These are phyloP conservation scores for Hypoxylon lenormandii DNA, from an alignment of 495 filamentous ascomycete species.

Conservation along the genomic window DNA sequence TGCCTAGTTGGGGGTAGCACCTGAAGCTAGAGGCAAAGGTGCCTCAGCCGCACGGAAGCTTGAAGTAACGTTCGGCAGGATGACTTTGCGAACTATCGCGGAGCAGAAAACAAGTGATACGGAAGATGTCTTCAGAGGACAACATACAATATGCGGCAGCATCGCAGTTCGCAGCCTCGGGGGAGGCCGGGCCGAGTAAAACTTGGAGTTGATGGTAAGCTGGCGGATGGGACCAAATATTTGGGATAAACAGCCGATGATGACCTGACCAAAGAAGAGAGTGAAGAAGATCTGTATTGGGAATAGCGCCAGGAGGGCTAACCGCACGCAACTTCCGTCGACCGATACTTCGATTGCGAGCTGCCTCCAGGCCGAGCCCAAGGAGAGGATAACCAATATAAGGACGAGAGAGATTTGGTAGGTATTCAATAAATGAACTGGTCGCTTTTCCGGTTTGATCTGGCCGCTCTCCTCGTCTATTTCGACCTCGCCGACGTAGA, in stretches of 20 bases:
- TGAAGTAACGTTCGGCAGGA: background rate
- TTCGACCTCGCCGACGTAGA: conserved; percentile 61
- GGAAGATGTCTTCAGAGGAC: background rate
- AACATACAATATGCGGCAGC: conserved; percentile 68
- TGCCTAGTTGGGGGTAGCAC: conserved; percentile 5
- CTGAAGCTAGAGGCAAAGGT: conserved; percentile 1
- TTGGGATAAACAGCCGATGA: conserved; percentile 79
- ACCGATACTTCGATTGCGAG: conserved; percentile 75
- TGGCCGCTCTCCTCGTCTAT: conserved; percentile 79
- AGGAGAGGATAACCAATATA: conserved; percentile 68
- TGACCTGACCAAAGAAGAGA: conserved; percentile 79
- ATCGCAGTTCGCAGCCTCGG: conserved; percentile 64
- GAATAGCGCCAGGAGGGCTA: conserved; percentile 71
- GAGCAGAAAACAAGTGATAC: background rate
- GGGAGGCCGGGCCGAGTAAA: conserved; percentile 76
- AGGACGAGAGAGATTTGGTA: conserved; percentile 74
- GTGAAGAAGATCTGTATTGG: conserved; percentile 84
- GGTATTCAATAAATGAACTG: conserved; percentile 74
- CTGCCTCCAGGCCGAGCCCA: conserved; percentile 75
- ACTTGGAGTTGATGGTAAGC: conserved; percentile 79
- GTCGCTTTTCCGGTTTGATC: conserved; percentile 70
- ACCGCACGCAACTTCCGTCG: conserved; percentile 69
- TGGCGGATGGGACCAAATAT: conserved; percentile 78
- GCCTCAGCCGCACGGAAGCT: conserved; percentile 18
- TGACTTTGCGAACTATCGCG: background rate